Base-by-base conservation (phyloP, 148 eudicot species). In the Spergularia marina region DNA sequence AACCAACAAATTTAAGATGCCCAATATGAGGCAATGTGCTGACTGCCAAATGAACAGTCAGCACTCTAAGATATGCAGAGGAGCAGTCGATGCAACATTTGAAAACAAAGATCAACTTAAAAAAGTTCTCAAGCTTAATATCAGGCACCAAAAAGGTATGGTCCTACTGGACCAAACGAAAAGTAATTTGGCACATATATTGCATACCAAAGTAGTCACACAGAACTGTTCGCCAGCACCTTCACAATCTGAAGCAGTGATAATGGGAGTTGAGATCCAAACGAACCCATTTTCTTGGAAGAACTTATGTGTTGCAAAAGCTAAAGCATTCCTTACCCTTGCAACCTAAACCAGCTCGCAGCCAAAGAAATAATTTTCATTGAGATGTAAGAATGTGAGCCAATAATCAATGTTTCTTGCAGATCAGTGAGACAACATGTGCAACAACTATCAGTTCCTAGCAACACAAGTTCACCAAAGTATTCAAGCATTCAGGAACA, bases 171-270 rank as follows among this genome's bases (percentile, higher is more conserved):
- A 41, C 6, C 11, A 73, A 67, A 12, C 16, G 12, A 52, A 23
- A 21, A 13, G 39, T 10, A 54, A 52, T 11, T 78, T 58, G 34
- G 57, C 65, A 60, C 47, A 82, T 55, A 52, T 34, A 74, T 59
- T 44, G 77, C 89, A 80, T 87, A 96, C 99, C 98, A 95, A 85
- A 65, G 99, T 95, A 71, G 99, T 95, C 73, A 95, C 99, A 53
- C 99, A 95, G 72, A 95, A 95, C 82, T 92, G 99, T 84, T 95
- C 99, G 72, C 99, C 99, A 77, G 98, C 98, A 78, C 99, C 99
- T 92, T 95, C 99, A 79, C 99, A 95, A 80, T 95, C 99, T 76
- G 99, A 85, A 83, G 92, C 94, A 53, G 99, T 95, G 76, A 95
- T 91, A 49, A 95, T 92, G 64, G 99, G 99, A 83, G 94, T 92